phyloP scores from a whole-genome alignment of 2,329 filamentous ascomycete genomes.

The Stachybotrys chlorohalonatus region DNA sequence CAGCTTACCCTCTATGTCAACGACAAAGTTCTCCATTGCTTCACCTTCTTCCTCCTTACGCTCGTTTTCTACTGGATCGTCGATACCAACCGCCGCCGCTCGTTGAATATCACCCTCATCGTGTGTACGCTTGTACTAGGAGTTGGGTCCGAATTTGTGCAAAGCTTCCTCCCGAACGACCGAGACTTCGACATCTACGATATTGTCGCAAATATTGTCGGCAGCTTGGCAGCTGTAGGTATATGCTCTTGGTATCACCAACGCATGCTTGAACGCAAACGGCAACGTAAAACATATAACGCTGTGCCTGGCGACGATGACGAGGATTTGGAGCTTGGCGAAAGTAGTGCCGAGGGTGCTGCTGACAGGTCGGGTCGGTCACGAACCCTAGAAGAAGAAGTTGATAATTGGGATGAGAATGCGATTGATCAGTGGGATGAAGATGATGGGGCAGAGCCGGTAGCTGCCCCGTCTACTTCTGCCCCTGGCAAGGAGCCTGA shows the following conservation, averaged over 20 bases:
- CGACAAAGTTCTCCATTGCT: constrained; percentile 81
- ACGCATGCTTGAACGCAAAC: constrained; percentile 84
- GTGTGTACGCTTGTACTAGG: constrained; percentile 66
- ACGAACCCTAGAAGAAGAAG: constrained; percentile 61
- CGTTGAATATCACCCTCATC: constrained; percentile 72
- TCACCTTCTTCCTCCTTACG: constrained; percentile 87
- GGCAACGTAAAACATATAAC: constrained; percentile 63
- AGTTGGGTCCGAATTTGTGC: constrained; percentile 67
- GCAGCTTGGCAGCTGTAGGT: constrained; percentile 61
- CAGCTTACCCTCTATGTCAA: constrained; percentile 54
- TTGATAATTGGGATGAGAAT: constrained; percentile 94
- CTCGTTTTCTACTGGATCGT: constrained; percentile 92
- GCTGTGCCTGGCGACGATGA: constrained; percentile 56
- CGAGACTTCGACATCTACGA: constrained; percentile 70
- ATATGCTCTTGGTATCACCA: constrained; percentile 89
- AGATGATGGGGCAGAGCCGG: constrained; percentile 26
- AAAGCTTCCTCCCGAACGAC: constrained; percentile 65
- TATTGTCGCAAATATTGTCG: constrained; percentile 78
- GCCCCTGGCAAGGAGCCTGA: constrained; percentile 11
- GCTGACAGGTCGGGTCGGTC: constrained; percentile 24
- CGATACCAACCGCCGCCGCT: constrained; percentile 80
- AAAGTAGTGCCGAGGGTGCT: constrained; percentile 61
- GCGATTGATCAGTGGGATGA: constrained; percentile 49
- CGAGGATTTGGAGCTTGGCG: constrained; percentile 65
- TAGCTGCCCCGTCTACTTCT: constrained; percentile 3